phyloP scores from a whole-genome alignment of 768 basidiomycete species.

The Xanthoconium purpureum region DNA sequence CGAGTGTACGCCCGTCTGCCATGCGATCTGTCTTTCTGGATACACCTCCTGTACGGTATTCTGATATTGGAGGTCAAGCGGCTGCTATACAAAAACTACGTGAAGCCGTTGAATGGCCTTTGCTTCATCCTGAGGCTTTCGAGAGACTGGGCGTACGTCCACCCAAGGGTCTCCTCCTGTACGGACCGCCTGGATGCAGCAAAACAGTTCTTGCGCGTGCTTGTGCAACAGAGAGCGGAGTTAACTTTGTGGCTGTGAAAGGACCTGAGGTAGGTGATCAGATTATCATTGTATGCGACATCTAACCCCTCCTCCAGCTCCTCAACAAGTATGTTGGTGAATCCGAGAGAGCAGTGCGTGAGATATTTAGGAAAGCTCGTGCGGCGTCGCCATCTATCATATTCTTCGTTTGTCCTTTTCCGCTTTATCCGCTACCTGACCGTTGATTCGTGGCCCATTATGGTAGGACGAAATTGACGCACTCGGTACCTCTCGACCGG shows the following conservation, averaged over 20 bases:
- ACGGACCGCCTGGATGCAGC: constrained; percentile 96
- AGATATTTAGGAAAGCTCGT: constrained; percentile 93
- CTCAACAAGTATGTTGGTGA: constrained; percentile 97
- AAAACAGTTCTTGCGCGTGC: constrained; percentile 93
- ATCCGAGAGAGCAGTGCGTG: constrained; percentile 91
- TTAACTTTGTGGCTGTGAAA: constrained; percentile 96
- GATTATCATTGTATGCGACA: background rate
- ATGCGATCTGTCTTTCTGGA: constrained; percentile 93
- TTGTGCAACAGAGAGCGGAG: constrained; percentile 87
- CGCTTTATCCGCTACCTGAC: background rate
- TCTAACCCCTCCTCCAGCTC: constrained; percentile 49
- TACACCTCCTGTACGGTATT: constrained; percentile 74
- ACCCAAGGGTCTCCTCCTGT: constrained; percentile 86
- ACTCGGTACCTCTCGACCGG: constrained; percentile 72
- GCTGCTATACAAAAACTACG: constrained; percentile 78
- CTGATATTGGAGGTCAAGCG: constrained; percentile 88
- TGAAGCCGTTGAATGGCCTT: constrained; percentile 95
- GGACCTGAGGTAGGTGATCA: constrained; percentile 79
- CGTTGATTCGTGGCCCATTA: background rate
- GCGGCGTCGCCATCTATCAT: constrained; percentile 93
- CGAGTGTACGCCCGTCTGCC: constrained; percentile 84
- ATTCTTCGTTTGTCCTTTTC: constrained; percentile 71
- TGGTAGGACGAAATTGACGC: constrained; percentile 95
- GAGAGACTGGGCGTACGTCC: constrained; percentile 82
- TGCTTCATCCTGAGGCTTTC: constrained; percentile 84